Evolutionary conservation across 1,139 yeast genomes (phyloP).

Genomic region (Sugiyamaella pinicola): DNA sequence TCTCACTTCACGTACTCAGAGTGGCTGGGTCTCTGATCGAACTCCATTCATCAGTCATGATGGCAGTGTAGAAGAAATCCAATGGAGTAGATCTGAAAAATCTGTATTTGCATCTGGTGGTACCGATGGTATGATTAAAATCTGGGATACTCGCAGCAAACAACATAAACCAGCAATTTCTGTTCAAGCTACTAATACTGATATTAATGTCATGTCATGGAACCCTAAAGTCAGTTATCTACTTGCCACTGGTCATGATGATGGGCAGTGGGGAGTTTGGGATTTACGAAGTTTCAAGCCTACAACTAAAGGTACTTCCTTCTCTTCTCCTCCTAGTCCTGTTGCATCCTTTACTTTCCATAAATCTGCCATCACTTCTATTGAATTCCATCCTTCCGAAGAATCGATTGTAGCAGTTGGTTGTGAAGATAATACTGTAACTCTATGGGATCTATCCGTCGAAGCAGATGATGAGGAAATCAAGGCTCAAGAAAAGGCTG

Average conservation of each 20-base stretch:
- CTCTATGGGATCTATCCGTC: slow-evolving; percentile 64
- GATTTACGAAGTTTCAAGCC: slow-evolving; percentile 87
- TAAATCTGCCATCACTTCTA: slow-evolving; percentile 87
- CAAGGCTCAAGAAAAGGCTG: slow-evolving; percentile 34
- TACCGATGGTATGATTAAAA: slow-evolving; percentile 85
- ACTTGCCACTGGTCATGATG: slow-evolving; percentile 95
- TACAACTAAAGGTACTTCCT: slow-evolving; percentile 46
- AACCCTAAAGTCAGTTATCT: slow-evolving; percentile 81
- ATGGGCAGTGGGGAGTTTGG: slow-evolving; percentile 98
- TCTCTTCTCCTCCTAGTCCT: slow-evolving; percentile 31
- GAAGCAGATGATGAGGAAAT: slow-evolving; percentile 40
- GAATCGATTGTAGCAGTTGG: slow-evolving; percentile 95
- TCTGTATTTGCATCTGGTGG: slow-evolving; percentile 96
- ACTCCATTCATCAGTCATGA: slow-evolving; percentile 61
- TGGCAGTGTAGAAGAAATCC: slow-evolving; percentile 90
- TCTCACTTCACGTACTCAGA: slow-evolving; percentile 73
- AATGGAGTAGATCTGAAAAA: slow-evolving; percentile 90
- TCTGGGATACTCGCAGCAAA: slow-evolving; percentile 96
- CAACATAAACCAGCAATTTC: slow-evolving; percentile 88
- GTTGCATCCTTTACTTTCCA: slow-evolving; percentile 93
- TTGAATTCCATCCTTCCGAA: slow-evolving; percentile 92
- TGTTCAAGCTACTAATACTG: slow-evolving; percentile 77
- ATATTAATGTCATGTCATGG: slow-evolving; percentile 96
- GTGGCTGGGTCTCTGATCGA: slow-evolving; percentile 85
- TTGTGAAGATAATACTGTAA: slow-evolving; percentile 94